phyloP scores from a whole-genome alignment of 148 eudicot species.

The Nyssa sinensis region DNA sequence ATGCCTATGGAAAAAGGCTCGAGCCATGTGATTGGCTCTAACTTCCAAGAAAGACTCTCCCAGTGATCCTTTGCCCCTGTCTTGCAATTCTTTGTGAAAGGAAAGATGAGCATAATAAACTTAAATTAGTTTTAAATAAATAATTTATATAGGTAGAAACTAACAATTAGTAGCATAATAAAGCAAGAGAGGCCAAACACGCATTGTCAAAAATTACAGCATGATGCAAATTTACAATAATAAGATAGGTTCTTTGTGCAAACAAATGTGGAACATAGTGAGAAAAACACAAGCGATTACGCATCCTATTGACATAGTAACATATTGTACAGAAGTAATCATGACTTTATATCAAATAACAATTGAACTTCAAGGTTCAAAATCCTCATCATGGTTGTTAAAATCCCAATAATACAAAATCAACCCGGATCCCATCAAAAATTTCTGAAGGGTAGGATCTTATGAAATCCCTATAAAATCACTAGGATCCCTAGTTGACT shows the following conservation, averaged over 20 bases:
- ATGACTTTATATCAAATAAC: background rate
- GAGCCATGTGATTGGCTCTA: conserved; percentile 19
- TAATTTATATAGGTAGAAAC: background rate
- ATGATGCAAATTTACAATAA: background rate
- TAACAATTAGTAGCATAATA: background rate
- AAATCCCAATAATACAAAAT: too few relatives aligned
- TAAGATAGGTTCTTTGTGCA: background rate
- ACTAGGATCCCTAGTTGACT: too few relatives aligned
- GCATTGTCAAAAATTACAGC: conserved; percentile 2
- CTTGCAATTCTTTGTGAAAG: conserved; percentile 6
- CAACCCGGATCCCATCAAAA: too few relatives aligned
- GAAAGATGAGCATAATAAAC: conserved; percentile 1
- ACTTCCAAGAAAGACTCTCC: conserved; percentile 24
- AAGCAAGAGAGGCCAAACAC: background rate
- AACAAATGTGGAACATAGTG: background rate
- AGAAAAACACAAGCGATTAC: background rate
- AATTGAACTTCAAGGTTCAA: background rate
- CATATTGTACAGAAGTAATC: background rate
- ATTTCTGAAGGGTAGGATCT: too few relatives aligned
- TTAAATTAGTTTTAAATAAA: background rate
- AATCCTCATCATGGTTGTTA: too few relatives aligned
- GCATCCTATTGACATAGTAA: background rate
- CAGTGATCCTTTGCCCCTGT: conserved; percentile 13
- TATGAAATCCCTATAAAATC: too few relatives aligned
- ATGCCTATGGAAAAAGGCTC: conserved; percentile 18